Evolutionary conservation across 352 stramenopile species (phyloP), one percentile per base, ranked within the genome.

Genomic region (Hyaloperonospora arabidopsidis): DNA sequence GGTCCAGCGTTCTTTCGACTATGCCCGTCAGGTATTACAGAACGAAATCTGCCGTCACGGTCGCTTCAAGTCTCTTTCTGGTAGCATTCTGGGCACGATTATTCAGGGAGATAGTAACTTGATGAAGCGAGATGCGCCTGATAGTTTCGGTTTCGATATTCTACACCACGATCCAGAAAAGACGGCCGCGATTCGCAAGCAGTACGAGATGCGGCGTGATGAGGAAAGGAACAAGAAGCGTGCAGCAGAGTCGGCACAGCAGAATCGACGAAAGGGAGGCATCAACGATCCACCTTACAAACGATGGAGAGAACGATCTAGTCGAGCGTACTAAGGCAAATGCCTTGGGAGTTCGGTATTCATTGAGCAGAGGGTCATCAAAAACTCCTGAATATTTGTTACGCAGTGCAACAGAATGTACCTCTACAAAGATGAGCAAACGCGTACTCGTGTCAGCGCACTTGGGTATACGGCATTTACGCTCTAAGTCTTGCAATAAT

Each of bases 1-100:
- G 11, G 76, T 97, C 45, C 85, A 95, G 57, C 73, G 87, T 21
- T 80, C 92, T 10, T 97, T 98, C 68, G 89, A 95, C 40, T 89
- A 92, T 43, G 80, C 84, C 13, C 75, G 75, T 13, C 74, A 82
- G 54, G 72, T 88, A 35, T 59, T 92, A 25, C 59, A 72, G 50
- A 87, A 86, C 53, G 82, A 92, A 48, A 86, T 92, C 41, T 62
- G 75, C 14, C 72, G 76, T 1, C 76, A 84, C 25, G 82, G 82
- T 8, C 68, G 84, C 57, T 84, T 89, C 52, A 69, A 85, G 17
- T 50, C 68, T 7, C 63, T 87, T 10, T 56, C 76, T 1, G 78
- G 80, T 15, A 88, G 75, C 54, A 89, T 92, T 40, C 60, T 91
- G 17, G 81, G 74, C 18, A 77, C 75, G 10, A 86, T 89, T 46